These are phyloP conservation scores for Trichosporon sp. DNA, from an alignment of 1,284 basidiomycete genomes.

Conservation along the genomic window DNA sequence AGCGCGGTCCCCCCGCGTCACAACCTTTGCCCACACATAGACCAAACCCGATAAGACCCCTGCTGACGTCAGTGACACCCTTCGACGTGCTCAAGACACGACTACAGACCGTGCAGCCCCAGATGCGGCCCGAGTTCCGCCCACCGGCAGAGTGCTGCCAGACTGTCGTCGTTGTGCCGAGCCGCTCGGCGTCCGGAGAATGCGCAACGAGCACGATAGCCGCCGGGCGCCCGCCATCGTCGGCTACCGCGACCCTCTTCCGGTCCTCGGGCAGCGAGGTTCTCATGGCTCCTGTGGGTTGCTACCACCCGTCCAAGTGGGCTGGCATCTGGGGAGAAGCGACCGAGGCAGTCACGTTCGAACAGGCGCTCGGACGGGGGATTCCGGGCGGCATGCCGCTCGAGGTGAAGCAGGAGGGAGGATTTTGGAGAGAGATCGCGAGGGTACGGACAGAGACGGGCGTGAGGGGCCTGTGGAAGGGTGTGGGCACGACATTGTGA, in stretches of 20 bases:
- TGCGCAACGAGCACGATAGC: conserved; percentile 17
- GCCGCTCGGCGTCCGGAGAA: not conserved
- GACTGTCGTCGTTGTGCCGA: conserved; percentile 25
- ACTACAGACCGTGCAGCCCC: conserved; percentile 45
- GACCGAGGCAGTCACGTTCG: conserved; percentile 22
- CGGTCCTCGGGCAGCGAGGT: not conserved
- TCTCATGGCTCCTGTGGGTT: conserved; percentile 35
- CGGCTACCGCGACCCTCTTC: not conserved
- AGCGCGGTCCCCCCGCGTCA: too few species aligned
- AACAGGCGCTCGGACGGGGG: conserved; percentile 30
- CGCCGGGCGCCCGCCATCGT: conserved; percentile 11
- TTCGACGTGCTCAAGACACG: conserved; percentile 50
- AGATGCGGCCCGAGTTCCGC: conserved; percentile 15
- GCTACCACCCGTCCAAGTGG: conserved; percentile 47
- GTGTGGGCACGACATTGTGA: conserved; percentile 77
- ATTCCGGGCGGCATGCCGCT: not conserved
- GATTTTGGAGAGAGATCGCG: conserved; percentile 72
- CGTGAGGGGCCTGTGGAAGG: conserved; percentile 77
- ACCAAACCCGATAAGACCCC: not conserved
- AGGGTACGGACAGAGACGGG: conserved; percentile 75
- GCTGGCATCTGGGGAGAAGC: conserved; percentile 48
- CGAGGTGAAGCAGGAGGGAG: conserved; percentile 32
- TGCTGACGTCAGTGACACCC: conserved; percentile 43
- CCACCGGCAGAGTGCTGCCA: conserved; percentile 38
- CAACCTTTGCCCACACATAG: too few species aligned